These are phyloP conservation scores for Galeopsis tetrahit DNA, from an alignment of 257 asterid genomes.

Conservation along the genomic window DNA sequence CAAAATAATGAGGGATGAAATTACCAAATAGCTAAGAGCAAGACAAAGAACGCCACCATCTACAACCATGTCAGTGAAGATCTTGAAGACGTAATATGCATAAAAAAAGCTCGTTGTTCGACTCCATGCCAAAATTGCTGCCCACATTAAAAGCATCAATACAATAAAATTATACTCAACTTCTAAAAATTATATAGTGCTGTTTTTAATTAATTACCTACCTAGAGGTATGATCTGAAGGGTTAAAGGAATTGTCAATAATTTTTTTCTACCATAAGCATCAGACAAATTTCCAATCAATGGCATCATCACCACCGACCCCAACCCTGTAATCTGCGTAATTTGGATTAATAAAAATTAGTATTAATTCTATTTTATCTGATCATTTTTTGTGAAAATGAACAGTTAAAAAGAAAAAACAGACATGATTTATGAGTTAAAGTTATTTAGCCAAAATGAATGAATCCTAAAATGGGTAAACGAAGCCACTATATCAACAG, in stretches of 20 bases:
- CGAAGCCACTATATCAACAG: not conserved
- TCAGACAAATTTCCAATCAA: constrained; percentile 62
- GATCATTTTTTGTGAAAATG: not conserved
- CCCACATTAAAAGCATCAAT: not conserved
- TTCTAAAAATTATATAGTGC: no score
- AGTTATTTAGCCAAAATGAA: not conserved
- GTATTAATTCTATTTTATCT: no score
- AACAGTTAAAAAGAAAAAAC: no score
- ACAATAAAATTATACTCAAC: not conserved
- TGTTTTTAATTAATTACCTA: constrained; percentile 18
- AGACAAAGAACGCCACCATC: constrained; percentile 34
- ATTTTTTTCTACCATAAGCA: constrained; percentile 50
- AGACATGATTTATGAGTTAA: not conserved
- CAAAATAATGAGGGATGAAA: not conserved
- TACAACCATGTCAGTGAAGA: constrained; percentile 26
- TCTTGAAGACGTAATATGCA: constrained; percentile 35
- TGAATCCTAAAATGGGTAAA: not conserved
- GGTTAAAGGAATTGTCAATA: constrained; percentile 49
- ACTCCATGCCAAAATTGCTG: constrained; percentile 29
- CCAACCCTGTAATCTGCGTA: constrained; percentile 53
- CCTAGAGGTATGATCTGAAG: constrained; percentile 55
- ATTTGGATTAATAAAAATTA: not conserved
- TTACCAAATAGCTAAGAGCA: constrained; percentile 30
- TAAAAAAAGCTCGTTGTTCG: constrained; percentile 28
- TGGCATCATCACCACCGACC: constrained; percentile 59